Evolutionary conservation across 768 basidiomycete genomes (phyloP), one percentile per base, ranked within the genome.

Genomic region (Termitomyces bulborhizus): DNA sequence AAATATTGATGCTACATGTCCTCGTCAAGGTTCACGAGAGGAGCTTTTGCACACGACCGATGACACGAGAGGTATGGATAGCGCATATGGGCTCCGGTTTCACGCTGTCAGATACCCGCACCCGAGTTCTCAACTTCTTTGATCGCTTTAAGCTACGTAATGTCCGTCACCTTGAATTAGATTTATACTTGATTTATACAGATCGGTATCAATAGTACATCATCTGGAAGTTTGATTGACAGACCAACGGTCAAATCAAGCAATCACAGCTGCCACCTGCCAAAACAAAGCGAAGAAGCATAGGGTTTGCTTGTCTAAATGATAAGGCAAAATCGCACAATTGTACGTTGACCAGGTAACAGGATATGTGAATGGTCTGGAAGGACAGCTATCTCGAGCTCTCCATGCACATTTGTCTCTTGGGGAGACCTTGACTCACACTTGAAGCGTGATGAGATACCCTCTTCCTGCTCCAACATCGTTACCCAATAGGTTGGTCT

Each of bases 301-400:
- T 3, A n/a, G 4, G 2, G 4, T 16, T 37, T 18, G 13, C 21
- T 18, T 16, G 6, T 37, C 71, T 62, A 77, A 48, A 81, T 80
- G 16, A 81, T 66, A 59, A 84, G 70, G 15, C 73, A 71, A 67
- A 82, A 81, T 40, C 77, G 75, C 55, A 84, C 68, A 58, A 82
- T 71, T 8, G 75, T 79, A 51, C 77, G 73, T 67, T 79, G 75
- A 40, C 84, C 84, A n/a, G 76, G 70, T 59, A 84, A 73, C 57
- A 76, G 69, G 6, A 40, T 61, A 63, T 86, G 84, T 6, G 82
- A 76, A 18, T 73, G 70, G 58, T 86, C 83, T 7, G 78, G 75
- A 13, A 83, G 63, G 29, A 81, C 68, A 11, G 73, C 72, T 24
- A 83, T 69, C 60, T 84, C 80, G 37, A 85, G 64, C 63, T 85